Evolutionary conservation across 768 basidiomycete genomes (phyloP), one percentile per base, ranked within the genome.

Genomic region (Podaxis sp.): DNA sequence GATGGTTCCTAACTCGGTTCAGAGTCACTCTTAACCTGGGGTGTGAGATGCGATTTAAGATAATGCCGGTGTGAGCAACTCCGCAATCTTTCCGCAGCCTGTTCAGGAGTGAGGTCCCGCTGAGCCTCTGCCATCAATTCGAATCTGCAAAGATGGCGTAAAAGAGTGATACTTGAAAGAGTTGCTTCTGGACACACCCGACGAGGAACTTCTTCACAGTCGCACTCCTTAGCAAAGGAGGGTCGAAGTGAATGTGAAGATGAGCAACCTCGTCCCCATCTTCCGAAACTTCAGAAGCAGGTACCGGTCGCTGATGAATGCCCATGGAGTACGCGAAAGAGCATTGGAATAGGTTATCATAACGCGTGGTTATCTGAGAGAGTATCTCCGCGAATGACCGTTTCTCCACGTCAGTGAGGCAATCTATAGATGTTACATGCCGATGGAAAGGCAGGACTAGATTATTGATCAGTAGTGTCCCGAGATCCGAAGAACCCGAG

Each of bases 261-360:
- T 96, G 95, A 2, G 91, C 88, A 23, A 88, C 69, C 47, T 86
- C 79, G 38, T 77, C 76, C 7, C 77, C 76, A 40, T 83, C 78
- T 10, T 76, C 73, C 23, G 32, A 18, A 9, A 75, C 71, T 16
- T 71, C 65, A 21, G 63, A 61, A 5, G 74, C 71, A 7, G 88
- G 84, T 2, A 84, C 68, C 4, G 93, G 90, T 1, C 88, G 82
- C 70, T 97, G 95, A 69, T 96, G 95, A 50, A 96, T 82, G 37
- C 95, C 95, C 92, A 96, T 95, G 5, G 91, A 94, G 71, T 96
- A 97, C 0, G 92, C 89, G 73, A 96, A 97, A 0, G 92, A 89
- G 70, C 91, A 93, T 5, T 81, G 81, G 70, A 93, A 93, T 32
- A 93, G 74, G 67, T 89, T 91, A 67, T 90, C 91, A 65, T 90